Base-by-base conservation (phyloP, 164 flowering plant genomes). In the Macadamia integrifolia region DNA sequence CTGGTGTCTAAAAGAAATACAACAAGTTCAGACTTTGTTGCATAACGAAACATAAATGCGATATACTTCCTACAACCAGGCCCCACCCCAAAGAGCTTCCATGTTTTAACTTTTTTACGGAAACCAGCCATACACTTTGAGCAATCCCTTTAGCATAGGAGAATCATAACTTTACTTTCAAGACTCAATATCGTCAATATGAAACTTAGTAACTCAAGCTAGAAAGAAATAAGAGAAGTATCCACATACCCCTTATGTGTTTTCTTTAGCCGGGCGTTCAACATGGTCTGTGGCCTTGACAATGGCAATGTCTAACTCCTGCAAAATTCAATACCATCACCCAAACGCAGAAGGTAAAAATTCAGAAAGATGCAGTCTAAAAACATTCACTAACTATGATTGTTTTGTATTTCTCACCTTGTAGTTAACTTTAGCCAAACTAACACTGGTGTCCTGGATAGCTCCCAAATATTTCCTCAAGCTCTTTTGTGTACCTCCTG, bases 401-500 rank as follows among this genome's bases (percentile, higher is more conserved):
- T 35, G 40, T 35, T 35, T 35, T 58, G 53, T 17, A 66, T 18
- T 62, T 53, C 28, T 0, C 75, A 95, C 99, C 99, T 90, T 92
- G 79, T 92, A 95, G 67, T 90, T 92, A 29, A 95, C 95, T 86
- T 89, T 95, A 62, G 99, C 99, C 84, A 95, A 85, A 50, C 87
- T 87, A 69, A 95, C 97, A 17, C 93, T 91, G 3, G 92, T 84
- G 66, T 95, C 99, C 87, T 95, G 92, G 55, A 95, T 83, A 31
- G 98, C 91, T 68, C 99, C 98, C 53, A 95, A 81, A 43, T 92
- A 91, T 74, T 90, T 95, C 74, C 99, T 81, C 70, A 92, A 73
- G 75, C 94, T 92, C 35, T 77, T 91, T 76, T 92, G 91, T 1
- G 95, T 78, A 17, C 97, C 97, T 32, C 89, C 91, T 59, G 85